Evolutionary conservation across 176 grass and related monocot genomes (phyloP).

Genomic region (Puccinellia tenuiflora): DNA sequence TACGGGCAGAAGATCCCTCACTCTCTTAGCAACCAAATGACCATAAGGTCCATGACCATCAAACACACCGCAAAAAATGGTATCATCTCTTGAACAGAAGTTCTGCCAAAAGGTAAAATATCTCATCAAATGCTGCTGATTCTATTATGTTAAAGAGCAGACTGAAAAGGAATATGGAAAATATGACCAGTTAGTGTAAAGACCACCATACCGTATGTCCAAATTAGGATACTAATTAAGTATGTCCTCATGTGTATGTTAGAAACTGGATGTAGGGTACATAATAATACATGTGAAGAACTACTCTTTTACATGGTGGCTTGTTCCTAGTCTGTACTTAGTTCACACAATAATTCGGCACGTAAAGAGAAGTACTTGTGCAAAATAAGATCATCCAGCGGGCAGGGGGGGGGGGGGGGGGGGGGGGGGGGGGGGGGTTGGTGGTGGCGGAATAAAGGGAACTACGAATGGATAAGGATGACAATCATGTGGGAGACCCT

Average conservation of each 20-base stretch:
- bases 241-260: background rate
- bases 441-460: conserved; percentile 16
- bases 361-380: background rate
- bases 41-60: conserved; percentile 90
- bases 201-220: background rate
- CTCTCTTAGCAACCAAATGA: conserved; percentile 89
- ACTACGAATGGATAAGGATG: conserved; percentile 51
- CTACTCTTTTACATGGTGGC: background rate
- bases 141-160: conserved; percentile 10
- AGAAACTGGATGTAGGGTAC: background rate
- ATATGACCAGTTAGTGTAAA: background rate
- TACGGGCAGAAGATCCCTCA: conserved; percentile 84
- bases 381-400: conserved; percentile 52
- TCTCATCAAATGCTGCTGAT: background rate
- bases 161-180: background rate
- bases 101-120: conserved; percentile 52
- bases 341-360: background rate
- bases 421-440: too few species aligned
- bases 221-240: background rate
- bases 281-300: background rate
- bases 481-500: conserved; percentile 47
- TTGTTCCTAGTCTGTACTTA: background rate
- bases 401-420: too few species aligned
- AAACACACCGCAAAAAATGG: conserved; percentile 85
- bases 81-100: conserved; percentile 78